A percentile compares a stretch with the other conserved stretches of the same genome.
Conservation (phyloP, 2,329 filamentous ascomycete species). For the Dryadomyces quercus-mongolicae region DNA sequence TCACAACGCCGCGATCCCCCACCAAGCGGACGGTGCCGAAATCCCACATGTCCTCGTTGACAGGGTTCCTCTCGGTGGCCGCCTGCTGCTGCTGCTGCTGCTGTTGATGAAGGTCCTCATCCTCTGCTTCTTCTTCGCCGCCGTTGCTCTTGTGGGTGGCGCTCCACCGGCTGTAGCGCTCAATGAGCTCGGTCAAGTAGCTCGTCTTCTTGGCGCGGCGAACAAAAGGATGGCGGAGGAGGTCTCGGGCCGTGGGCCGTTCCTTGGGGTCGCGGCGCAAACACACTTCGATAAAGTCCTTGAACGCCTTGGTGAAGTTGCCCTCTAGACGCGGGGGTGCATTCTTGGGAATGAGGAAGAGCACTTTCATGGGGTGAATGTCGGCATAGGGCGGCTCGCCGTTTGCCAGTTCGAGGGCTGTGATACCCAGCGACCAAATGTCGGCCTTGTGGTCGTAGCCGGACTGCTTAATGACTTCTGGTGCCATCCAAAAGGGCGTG, state of each 20-base stretch:
- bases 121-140: slow-evolving; percentile 53
- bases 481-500: slow-evolving; percentile 98
- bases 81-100: slow-evolving; percentile 40
- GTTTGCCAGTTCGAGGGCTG: slow-evolving; percentile 79
- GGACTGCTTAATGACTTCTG: slow-evolving; percentile 96
- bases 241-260: slow-evolving; percentile 71
- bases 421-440: slow-evolving; percentile 95
- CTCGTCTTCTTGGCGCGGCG: slow-evolving; percentile 86
- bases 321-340: slow-evolving; percentile 70
- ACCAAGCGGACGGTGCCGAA: slow-evolving; percentile 88
- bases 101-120: slow-evolving; percentile 44
- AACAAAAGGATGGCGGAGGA: slow-evolving; percentile 84
- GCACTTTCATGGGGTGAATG: slow-evolving; percentile 96
- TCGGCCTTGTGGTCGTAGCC: slow-evolving; percentile 97
- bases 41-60: slow-evolving; percentile 88
- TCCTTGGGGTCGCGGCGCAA: slow-evolving; percentile 82
- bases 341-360: slow-evolving; percentile 95
- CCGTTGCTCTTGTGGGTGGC: slow-evolving; percentile 53
- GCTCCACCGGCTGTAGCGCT: slow-evolving; percentile 78
- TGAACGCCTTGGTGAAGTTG: slow-evolving; percentile 71
- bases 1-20: slow-evolving; percentile 40
- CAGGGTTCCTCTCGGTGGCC: slow-evolving; percentile 40
- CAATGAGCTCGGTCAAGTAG: slow-evolving; percentile 93
- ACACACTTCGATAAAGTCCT: slow-evolving; percentile 75
- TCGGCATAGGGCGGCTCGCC: slow-evolving; percentile 92